These are phyloP conservation scores for Beauveria asiatica DNA, from an alignment of 2,329 filamentous ascomycete species.

Conservation along the genomic window DNA sequence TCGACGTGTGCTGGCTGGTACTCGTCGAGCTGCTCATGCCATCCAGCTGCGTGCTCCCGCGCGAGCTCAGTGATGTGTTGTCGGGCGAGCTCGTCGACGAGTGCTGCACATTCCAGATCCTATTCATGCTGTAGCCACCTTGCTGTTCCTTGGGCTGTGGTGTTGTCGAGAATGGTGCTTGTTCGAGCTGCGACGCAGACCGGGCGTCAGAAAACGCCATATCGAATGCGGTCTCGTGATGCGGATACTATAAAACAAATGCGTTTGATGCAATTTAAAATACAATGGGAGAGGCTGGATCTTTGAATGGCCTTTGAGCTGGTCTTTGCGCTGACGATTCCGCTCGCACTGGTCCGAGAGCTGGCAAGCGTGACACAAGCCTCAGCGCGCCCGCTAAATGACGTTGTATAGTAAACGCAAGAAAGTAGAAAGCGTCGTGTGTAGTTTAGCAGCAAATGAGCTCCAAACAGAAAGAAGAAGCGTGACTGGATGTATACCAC, in stretches of 20 bases:
- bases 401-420: background rate
- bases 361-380: slow-evolving; percentile 10
- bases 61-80: slow-evolving; percentile 1
- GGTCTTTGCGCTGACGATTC: slow-evolving; percentile 5
- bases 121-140: background rate
- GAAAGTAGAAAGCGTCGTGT: background rate
- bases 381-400: background rate
- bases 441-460: background rate
- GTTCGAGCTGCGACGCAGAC: background rate
- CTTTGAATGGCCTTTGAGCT: slow-evolving; percentile 1
- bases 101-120: background rate
- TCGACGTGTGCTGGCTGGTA: background rate
- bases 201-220: background rate
- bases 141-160: background rate
- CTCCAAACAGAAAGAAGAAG: background rate
- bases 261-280: slow-evolving; percentile 6
- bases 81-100: background rate
- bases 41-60: background rate
- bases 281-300: background rate
- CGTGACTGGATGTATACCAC: background rate
- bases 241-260: background rate
- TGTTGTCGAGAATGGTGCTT: background rate
- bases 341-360: slow-evolving; percentile 6
- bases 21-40: background rate
- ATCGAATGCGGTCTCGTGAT: background rate